A percentile compares a stretch with the other conserved stretches of the same genome.
These are phyloP conservation scores for Acanthamoeba royreba DNA, from an alignment of 208 protist genomes.

Conservation along the genomic window DNA sequence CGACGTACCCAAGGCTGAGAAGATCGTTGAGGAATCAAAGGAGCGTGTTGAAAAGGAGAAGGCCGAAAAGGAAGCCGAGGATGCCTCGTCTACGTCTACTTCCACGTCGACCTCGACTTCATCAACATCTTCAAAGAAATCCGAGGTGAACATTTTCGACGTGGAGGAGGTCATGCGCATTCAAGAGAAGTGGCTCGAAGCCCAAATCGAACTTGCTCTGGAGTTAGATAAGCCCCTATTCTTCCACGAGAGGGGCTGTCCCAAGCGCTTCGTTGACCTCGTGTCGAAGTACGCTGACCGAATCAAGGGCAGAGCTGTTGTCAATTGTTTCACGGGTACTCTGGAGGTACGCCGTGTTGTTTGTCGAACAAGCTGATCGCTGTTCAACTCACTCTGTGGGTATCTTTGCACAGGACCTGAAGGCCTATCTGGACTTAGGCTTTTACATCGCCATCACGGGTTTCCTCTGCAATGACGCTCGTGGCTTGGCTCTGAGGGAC, in stretches of 20 bases:
- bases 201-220: conserved; percentile 9
- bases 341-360: no score
- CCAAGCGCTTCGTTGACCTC: background rate
- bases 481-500: background rate
- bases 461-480: conserved; percentile 35
- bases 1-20: background rate
- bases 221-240: conserved; percentile 11
- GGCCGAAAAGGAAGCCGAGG: background rate
- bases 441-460: conserved; percentile 37
- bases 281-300: background rate
- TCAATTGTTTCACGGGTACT: conserved; percentile 34
- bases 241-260: conserved; percentile 14
- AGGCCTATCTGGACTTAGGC: background rate
- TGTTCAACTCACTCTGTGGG: no score
- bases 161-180: background rate
- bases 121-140: background rate
- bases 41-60: background rate
- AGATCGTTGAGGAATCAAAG: background rate
- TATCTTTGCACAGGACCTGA: no score
- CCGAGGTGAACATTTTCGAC: background rate
- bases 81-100: no score
- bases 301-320: background rate
- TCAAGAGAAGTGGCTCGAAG: conserved; percentile 13
- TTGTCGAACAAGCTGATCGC: no score
- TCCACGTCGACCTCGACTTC: background rate